Conservation (phyloP, 768 basidiomycete species). For the Lactarius sanguifluus region DNA sequence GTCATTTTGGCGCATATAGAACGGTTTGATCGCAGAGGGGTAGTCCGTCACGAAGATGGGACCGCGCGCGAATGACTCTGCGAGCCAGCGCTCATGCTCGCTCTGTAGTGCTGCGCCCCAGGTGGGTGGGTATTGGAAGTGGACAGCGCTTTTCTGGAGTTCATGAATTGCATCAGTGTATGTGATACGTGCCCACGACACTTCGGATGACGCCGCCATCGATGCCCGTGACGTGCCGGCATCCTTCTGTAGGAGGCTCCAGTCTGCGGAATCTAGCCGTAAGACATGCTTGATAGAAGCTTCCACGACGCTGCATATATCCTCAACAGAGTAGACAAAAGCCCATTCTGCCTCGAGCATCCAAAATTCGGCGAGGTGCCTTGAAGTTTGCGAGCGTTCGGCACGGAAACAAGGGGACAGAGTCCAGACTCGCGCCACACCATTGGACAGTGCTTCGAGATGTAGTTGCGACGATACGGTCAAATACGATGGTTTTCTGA, state of each 20-base stretch:
- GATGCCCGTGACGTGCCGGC: slow-evolving; percentile 39
- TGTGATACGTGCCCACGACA: slow-evolving; percentile 68
- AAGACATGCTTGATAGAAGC: slow-evolving; percentile 48
- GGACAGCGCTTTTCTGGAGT: slow-evolving; percentile 43
- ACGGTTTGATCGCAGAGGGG: slow-evolving; percentile 80
- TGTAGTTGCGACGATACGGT: slow-evolving; percentile 97
- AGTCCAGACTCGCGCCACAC: slow-evolving; percentile 84
- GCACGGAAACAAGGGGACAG: slow-evolving; percentile 94
- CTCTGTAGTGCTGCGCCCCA: slow-evolving; percentile 79
- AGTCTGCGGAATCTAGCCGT: slow-evolving; percentile 35
- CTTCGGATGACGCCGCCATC: slow-evolving; percentile 38
- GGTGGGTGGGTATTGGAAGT: slow-evolving; percentile 56
- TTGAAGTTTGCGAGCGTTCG: slow-evolving; percentile 79
- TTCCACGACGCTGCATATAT: slow-evolving; percentile 59
- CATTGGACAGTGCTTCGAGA: slow-evolving; percentile 80
- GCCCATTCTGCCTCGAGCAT: slow-evolving; percentile 98
- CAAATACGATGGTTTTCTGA: slow-evolving; percentile 73
- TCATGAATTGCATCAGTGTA: slow-evolving; percentile 74
- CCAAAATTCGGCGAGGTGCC: slow-evolving; percentile 98
- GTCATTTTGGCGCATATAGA: slow-evolving; percentile 87
- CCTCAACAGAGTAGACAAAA: slow-evolving; percentile 48
- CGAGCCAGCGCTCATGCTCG: slow-evolving; percentile 93
- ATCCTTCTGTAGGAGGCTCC: slow-evolving; percentile 43
- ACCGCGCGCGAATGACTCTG: slow-evolving; percentile 60
- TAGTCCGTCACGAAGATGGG: slow-evolving; percentile 95